Conservation (phyloP, 2,329 filamentous ascomycete species). For the Trichoderma sp. region DNA sequence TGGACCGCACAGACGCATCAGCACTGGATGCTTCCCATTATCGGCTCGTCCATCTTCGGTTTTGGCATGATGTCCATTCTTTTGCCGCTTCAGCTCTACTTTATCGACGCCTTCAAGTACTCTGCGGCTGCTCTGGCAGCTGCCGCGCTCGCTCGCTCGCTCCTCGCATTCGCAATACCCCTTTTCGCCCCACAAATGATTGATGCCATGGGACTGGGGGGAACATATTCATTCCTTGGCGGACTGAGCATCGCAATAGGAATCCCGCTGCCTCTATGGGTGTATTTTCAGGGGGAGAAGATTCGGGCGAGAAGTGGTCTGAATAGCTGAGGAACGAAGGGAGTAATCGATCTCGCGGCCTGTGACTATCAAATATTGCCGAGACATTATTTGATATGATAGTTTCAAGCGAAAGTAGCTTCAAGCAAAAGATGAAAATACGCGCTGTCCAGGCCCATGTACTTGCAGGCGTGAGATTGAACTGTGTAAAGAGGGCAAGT, state of each 20-base stretch:
- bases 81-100: slow-evolving; percentile 21
- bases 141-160: slow-evolving; percentile 21
- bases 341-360: not conserved
- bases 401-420: not conserved
- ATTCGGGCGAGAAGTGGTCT: slow-evolving; percentile 10
- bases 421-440: not conserved
- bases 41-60: slow-evolving; percentile 45
- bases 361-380: not conserved
- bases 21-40: slow-evolving; percentile 37
- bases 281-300: slow-evolving; percentile 17
- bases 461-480: not conserved
- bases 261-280: slow-evolving; percentile 2
- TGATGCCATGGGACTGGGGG: slow-evolving; percentile 14
- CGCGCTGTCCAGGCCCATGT: not conserved
- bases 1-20: slow-evolving; percentile 32
- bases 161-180: slow-evolving; percentile 25
- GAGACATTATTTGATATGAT: not conserved
- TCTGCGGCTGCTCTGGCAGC: slow-evolving; percentile 11
- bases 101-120: slow-evolving; percentile 3
- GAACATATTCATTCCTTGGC: slow-evolving; percentile 23
- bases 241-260: slow-evolving; percentile 13
- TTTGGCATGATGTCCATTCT: slow-evolving; percentile 20
- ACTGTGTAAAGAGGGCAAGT: not conserved
- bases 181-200: slow-evolving; percentile 26
- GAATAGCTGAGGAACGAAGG: not conserved